Conservation (phyloP, 257 asterid species). For the Solanum sparsipilum region DNA sequence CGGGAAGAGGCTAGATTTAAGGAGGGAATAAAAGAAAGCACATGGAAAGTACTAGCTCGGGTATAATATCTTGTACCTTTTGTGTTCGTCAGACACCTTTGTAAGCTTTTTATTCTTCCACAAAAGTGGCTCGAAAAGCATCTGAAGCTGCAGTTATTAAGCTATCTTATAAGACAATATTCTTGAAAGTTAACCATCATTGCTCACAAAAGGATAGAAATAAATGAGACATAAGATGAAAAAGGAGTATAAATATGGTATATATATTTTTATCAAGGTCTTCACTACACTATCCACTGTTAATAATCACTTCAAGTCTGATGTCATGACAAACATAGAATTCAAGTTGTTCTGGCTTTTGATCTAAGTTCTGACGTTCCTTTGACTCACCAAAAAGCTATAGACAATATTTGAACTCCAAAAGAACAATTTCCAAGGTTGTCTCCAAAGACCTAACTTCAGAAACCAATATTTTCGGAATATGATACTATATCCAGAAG, state of each 20-base stretch:
- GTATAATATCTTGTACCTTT: conserved; percentile 36
- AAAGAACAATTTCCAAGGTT: not conserved
- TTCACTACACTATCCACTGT: not conserved
- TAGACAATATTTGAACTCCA: not conserved
- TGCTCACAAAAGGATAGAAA: not conserved
- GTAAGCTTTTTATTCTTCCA: conserved; percentile 56
- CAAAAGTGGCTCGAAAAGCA: conserved; percentile 69
- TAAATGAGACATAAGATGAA: not conserved
- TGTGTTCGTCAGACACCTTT: conserved; percentile 27
- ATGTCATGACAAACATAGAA: not conserved
- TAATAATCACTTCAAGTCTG: not conserved
- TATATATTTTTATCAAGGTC: not conserved
- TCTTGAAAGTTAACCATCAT: not conserved
- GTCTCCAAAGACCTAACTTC: not conserved
- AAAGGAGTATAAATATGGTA: not conserved
- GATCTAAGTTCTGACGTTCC: not conserved
- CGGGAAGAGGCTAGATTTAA: not conserved
- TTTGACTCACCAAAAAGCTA: not conserved
- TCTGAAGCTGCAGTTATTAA: conserved; percentile 50
- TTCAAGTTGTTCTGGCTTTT: not conserved
- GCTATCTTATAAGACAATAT: not conserved
- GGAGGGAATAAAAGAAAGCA: not conserved
- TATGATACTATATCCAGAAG: not conserved
- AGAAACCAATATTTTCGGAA: not conserved
- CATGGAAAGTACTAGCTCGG: not conserved